Conservation (phyloP, 164 flowering plant genomes). For the Protea cynaroides region DNA sequence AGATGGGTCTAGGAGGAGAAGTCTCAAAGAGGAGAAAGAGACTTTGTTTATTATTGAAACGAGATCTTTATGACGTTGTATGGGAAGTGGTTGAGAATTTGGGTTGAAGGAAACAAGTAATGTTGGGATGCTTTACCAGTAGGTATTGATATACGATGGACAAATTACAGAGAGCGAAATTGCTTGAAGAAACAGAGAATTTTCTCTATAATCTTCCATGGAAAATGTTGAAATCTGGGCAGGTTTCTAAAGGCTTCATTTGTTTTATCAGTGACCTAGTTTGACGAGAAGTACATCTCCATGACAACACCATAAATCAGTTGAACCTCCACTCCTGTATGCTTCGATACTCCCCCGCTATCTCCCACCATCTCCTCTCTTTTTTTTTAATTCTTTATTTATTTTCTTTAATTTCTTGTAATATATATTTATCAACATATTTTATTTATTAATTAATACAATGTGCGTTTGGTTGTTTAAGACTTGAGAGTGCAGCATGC, state of each 20-base stretch:
- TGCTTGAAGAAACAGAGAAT: constrained; percentile 20
- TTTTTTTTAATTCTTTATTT: no score
- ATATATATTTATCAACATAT: no score
- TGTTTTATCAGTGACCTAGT: not conserved
- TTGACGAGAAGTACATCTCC: constrained; percentile 21
- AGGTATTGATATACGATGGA: not conserved
- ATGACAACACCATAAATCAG: no score
- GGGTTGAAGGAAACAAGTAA: constrained; percentile 11
- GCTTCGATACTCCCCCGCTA: constrained; percentile 6
- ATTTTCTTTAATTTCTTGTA: no score
- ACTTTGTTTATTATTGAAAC: not conserved
- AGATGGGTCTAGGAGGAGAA: not conserved
- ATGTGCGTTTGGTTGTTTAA: no score
- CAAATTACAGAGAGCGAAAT: not conserved
- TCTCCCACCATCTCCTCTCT: not conserved
- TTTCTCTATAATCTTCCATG: not conserved
- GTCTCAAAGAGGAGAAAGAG: not conserved
- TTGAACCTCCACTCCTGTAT: not conserved
- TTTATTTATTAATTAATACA: no score
- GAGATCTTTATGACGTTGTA: constrained; percentile 16
- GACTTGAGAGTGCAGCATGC: no score
- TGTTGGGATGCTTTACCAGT: not conserved
- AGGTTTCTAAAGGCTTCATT: not conserved
- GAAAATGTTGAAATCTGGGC: constrained; percentile 2
- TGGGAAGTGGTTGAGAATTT: constrained; percentile 14